These are phyloP conservation scores for Trichoderma oligosporum DNA, from an alignment of 2,329 filamentous ascomycete species.

Conservation along the genomic window DNA sequence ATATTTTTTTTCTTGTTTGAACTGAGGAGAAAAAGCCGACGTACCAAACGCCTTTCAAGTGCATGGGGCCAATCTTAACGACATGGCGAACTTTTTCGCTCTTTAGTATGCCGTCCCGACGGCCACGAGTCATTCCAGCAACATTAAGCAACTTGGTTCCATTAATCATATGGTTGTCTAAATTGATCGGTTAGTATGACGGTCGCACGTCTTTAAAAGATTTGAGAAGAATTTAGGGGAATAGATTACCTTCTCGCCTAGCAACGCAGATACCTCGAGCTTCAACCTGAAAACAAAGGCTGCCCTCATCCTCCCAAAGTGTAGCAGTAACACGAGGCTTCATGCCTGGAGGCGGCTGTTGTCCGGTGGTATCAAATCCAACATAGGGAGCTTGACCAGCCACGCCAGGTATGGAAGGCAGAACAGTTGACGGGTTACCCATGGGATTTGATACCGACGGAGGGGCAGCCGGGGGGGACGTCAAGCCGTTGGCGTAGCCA, in stretches of 20 bases:
- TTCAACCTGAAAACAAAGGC: conserved; percentile 95
- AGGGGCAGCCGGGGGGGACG: conserved; percentile 69
- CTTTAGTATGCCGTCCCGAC: conserved; percentile 93
- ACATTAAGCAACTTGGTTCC: conserved; percentile 96
- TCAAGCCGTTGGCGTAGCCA: conserved; percentile 70
- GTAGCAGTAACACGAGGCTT: conserved; percentile 96
- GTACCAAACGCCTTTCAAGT: conserved; percentile 95
- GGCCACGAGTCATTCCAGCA: conserved; percentile 93
- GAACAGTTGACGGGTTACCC: conserved; percentile 57
- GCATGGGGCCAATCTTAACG: conserved; percentile 98
- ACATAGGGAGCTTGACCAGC: conserved; percentile 55
- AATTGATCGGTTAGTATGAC: not conserved
- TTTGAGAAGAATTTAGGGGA: not conserved
- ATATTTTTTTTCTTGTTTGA: conserved; percentile 20
- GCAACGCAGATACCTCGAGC: conserved; percentile 95
- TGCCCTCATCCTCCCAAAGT: conserved; percentile 97
- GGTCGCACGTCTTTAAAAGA: not conserved
- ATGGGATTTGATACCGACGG: conserved; percentile 69
- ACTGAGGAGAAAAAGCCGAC: conserved; percentile 33
- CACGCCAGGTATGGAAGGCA: conserved; percentile 59
- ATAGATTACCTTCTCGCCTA: conserved; percentile 71
- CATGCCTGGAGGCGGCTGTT: conserved; percentile 87
- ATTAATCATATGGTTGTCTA: conserved; percentile 99
- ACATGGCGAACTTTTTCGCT: conserved; percentile 96
- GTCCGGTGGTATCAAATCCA: conserved; percentile 78